Conservation (phyloP, 352 stramenopile genomes). For the Phytopythium oedochilum region DNA sequence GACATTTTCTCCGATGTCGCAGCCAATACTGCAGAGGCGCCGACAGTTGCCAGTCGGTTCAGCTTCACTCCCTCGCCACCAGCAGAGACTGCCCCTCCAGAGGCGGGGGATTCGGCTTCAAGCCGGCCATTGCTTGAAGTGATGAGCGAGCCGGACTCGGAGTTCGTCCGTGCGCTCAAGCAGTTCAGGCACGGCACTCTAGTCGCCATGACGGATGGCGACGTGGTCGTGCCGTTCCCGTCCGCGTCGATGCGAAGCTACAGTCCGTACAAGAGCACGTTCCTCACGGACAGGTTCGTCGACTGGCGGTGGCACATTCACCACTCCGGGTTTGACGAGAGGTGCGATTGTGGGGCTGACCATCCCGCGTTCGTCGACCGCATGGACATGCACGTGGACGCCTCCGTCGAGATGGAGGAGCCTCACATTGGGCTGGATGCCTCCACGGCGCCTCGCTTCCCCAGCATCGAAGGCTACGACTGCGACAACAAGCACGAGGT, state of each 20-base stretch:
- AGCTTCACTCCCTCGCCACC: neutral
- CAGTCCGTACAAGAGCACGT: conserved; percentile 53
- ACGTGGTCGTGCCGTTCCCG: conserved; percentile 66
- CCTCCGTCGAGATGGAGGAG: conserved; percentile 28
- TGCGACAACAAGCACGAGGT: conserved; percentile 79
- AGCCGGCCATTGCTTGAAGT: conserved; percentile 42
- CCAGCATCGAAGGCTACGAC: conserved; percentile 58
- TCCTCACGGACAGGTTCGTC: conserved; percentile 44
- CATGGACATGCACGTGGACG: conserved; percentile 44
- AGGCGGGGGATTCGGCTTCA: neutral
- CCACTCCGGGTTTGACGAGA: conserved; percentile 48
- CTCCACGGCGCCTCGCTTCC: conserved; percentile 24
- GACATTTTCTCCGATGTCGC: no score
- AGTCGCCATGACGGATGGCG: conserved; percentile 72
- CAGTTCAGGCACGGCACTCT: conserved; percentile 57
- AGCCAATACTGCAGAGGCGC: neutral
- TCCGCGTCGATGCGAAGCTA: conserved; percentile 70
- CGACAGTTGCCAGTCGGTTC: neutral
- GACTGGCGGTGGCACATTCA: conserved; percentile 71
- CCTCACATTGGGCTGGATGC: conserved; percentile 34
- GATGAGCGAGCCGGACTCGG: conserved; percentile 58
- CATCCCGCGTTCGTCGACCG: conserved; percentile 23
- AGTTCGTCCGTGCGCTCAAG: conserved; percentile 48
- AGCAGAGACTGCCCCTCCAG: neutral
- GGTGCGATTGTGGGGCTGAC: neutral